These are phyloP conservation scores for Nigrospora osmanthi DNA, from an alignment of 2,329 filamentous ascomycete species.

Conservation along the genomic window DNA sequence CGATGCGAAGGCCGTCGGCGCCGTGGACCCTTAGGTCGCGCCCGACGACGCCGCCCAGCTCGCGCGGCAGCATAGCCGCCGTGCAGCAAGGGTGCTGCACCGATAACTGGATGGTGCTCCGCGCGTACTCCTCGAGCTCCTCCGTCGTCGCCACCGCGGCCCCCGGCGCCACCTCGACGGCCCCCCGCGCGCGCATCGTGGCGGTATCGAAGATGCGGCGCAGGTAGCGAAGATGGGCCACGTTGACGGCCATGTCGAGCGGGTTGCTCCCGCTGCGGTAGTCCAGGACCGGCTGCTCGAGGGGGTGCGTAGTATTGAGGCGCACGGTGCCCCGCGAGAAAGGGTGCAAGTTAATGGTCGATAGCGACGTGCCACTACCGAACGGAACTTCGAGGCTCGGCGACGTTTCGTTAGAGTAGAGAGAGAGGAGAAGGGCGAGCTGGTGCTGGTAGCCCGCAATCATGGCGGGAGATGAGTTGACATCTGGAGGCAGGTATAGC, in stretches of 20 bases:
- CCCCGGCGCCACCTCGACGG: slow-evolving; percentile 9
- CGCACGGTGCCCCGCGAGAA: slow-evolving; percentile 13
- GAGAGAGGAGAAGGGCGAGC: slow-evolving; percentile 34
- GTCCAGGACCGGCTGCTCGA: slow-evolving; percentile 14
- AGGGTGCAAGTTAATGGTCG: slow-evolving; percentile 11
- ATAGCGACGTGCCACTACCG: slow-evolving; percentile 11
- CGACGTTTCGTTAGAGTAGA: slow-evolving; percentile 27
- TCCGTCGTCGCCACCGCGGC: slow-evolving; percentile 5
- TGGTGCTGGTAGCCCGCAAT: slow-evolving; percentile 31
- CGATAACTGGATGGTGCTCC: not conserved
- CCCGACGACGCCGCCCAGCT: not conserved
- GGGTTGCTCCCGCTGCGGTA: slow-evolving; percentile 17
- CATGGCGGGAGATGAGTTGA: slow-evolving; percentile 9
- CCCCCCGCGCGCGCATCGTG: slow-evolving; percentile 1
- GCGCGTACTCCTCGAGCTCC: not conserved
- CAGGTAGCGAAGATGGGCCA: slow-evolving; percentile 16
- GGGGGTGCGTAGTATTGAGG: slow-evolving; percentile 11
- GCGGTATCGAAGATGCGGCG: slow-evolving; percentile 9
- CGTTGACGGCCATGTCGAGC: slow-evolving; percentile 15
- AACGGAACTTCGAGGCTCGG: slow-evolving; percentile 4
- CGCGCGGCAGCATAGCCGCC: not conserved
- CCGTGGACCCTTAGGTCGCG: not conserved
- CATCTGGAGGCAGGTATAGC: slow-evolving; percentile 9
- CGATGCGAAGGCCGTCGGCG: not conserved
- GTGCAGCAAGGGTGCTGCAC: not conserved